These are phyloP conservation scores for Chondrus crispus DNA, from an alignment of 23 red algal genomes.

Conservation along the genomic window DNA sequence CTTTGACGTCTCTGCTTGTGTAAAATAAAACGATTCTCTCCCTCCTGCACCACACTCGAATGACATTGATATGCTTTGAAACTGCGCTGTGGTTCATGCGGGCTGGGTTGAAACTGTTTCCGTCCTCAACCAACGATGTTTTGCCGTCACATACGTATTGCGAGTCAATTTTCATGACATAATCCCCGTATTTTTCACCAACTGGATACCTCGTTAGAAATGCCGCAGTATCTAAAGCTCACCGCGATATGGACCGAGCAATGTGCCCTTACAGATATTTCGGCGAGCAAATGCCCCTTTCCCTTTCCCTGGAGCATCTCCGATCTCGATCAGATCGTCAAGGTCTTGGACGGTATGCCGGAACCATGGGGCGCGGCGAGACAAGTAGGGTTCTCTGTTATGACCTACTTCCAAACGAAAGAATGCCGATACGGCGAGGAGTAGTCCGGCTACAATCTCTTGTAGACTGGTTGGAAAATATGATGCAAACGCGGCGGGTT, in stretches of 20 bases:
- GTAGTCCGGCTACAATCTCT: no score
- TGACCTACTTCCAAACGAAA: not conserved
- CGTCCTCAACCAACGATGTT: not conserved
- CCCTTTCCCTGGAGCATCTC: not conserved
- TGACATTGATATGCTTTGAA: not conserved
- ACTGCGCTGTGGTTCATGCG: not conserved
- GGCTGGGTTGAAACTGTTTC: not conserved
- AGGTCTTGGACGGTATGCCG: not conserved
- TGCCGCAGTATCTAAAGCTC: not conserved
- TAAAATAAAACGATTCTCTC: conserved; percentile 1
- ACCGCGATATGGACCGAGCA: not conserved
- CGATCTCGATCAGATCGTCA: not conserved
- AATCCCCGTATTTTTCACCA: not conserved
- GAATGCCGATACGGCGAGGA: not conserved
- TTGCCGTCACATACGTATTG: not conserved
- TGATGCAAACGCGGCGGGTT: no score
- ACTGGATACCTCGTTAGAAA: not conserved
- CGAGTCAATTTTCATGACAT: not conserved
- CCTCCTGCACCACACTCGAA: not conserved
- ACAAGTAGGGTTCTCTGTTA: not conserved
- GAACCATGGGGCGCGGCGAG: not conserved
- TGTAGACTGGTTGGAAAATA: no score
- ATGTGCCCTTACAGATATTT: not conserved
- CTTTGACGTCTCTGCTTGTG: not conserved
- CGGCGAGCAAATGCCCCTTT: not conserved